These are phyloP conservation scores for Stentor coeruleus DNA, from an alignment of 73 alveolate species.

Conservation along the genomic window DNA sequence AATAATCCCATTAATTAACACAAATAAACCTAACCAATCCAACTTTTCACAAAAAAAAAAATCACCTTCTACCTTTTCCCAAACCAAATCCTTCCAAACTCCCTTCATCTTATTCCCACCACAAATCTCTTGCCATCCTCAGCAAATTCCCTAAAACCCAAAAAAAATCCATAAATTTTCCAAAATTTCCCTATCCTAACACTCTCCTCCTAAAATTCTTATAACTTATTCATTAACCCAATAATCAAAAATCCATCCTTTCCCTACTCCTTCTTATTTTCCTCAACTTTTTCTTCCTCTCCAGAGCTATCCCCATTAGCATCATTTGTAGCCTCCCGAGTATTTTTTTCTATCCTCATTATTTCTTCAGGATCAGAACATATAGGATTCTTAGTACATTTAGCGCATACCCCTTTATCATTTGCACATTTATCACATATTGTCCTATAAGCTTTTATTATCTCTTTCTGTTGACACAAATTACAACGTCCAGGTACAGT, in stretches of 20 bases:
- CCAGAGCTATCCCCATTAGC: too few species aligned
- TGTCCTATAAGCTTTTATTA: not conserved
- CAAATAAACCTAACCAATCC: too few species aligned
- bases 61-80: too few species aligned
- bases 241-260: too few species aligned
- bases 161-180: not conserved
- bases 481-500: conserved; percentile 66
- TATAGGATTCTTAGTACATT: conserved; percentile 8
- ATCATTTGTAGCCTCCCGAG: too few species aligned
- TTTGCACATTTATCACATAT: conserved; percentile 3
- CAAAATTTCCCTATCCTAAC: not conserved
- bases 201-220: not conserved
- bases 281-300: not conserved
- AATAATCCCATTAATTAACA: too few species aligned
- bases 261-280: not conserved
- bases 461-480: conserved; percentile 50
- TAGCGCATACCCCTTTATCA: not conserved
- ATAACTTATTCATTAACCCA: too few species aligned
- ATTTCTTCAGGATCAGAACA: not conserved
- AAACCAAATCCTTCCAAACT: too few species aligned
- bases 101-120: not conserved
- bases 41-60: too few species aligned
- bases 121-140: not conserved
- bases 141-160: not conserved
- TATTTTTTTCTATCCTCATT: not conserved